Evolutionary conservation across 306 rosid species (phyloP).

Genomic region (Inga oerstediana): DNA sequence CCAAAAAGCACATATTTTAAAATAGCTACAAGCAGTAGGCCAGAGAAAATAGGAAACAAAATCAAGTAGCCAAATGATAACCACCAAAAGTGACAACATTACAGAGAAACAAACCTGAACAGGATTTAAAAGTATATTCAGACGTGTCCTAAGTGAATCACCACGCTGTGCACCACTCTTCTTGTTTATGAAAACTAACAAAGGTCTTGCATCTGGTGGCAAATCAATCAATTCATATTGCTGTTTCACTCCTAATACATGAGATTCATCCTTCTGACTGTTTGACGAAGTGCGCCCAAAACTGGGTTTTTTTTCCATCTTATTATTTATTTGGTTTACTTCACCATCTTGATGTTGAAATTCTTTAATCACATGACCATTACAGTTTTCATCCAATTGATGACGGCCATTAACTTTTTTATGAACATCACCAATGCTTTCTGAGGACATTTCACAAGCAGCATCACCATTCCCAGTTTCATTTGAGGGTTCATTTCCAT

Average conservation of each 20-base stretch:
- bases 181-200: slow-evolving; percentile 92
- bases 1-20: slow-evolving; percentile 21
- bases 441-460: slow-evolving; percentile 66
- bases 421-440: slow-evolving; percentile 65
- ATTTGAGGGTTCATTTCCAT: slow-evolving; percentile 55
- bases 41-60: slow-evolving; percentile 26
- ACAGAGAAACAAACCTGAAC: slow-evolving; percentile 73
- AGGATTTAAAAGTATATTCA: slow-evolving; percentile 87
- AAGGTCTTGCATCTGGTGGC: slow-evolving; percentile 89
- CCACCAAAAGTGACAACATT: slow-evolving; percentile 26
- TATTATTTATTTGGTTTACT: slow-evolving; percentile 38
- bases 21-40: slow-evolving; percentile 13
- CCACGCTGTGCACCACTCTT: slow-evolving; percentile 99
- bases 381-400: slow-evolving; percentile 60
- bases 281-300: slow-evolving; percentile 53
- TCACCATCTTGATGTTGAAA: slow-evolving; percentile 63
- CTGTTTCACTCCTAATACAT: slow-evolving; percentile 59
- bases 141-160: slow-evolving; percentile 79
- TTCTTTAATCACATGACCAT: slow-evolving; percentile 52
- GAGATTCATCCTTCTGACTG: slow-evolving; percentile 73
- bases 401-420: slow-evolving; percentile 62
- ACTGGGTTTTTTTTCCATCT: slow-evolving; percentile 59
- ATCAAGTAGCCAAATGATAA: slow-evolving; percentile 26
- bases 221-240: slow-evolving; percentile 76
- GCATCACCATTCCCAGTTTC: slow-evolving; percentile 69